Base-by-base conservation (phyloP, 352 stramenopile genomes). In the Globisporangium sylvaticum region DNA sequence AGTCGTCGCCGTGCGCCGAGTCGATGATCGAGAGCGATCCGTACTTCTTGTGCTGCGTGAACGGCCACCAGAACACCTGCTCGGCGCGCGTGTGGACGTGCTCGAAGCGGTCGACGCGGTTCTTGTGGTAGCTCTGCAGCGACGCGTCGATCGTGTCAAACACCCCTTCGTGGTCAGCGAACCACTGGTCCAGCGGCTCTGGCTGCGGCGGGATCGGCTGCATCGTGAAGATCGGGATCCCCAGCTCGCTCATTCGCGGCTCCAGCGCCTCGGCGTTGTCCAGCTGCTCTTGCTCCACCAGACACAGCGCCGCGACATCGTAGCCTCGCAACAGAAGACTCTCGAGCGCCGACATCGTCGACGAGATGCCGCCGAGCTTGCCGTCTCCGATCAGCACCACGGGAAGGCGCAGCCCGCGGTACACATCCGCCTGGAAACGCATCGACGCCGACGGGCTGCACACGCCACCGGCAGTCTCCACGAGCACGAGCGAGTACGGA, bases 371-470 rank as follows among this genome's bases (percentile, higher is more conserved):
- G 60, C 97, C 97, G 5, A 99, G 84, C 65, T 94, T 93, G 46
- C 94, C 95, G 73, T 99, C 97, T n/a, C 97, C 97, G 32, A 99
- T 89, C 8, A 99, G 82, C 64, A 99, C 84, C 4, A 97, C 91
- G 9, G 92, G 94, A 6, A 98, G 76, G 10, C 85, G 76, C 37
- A 98, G 77, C 5, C 84, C 73, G 27, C 90, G 83, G 72, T 98
- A 99, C 54, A 98, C 81, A 71, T 99, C 96, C 22, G 90, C 96
- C 75, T 99, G 97, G 67, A 90, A 89, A 18, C 80, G 85, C 76
- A 93, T 92, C 2, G 80, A 91, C 5, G 83, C 87, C 27, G 87
- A 90, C 10, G 87, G 87, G 46, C 87, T 99, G 66, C 98, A 91
- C 15, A 98, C 95, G 27, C 97, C 97, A 10, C 97, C 97, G 1